Base-by-base conservation (phyloP, 164 flowering plant species). In the Annona squamosa region DNA sequence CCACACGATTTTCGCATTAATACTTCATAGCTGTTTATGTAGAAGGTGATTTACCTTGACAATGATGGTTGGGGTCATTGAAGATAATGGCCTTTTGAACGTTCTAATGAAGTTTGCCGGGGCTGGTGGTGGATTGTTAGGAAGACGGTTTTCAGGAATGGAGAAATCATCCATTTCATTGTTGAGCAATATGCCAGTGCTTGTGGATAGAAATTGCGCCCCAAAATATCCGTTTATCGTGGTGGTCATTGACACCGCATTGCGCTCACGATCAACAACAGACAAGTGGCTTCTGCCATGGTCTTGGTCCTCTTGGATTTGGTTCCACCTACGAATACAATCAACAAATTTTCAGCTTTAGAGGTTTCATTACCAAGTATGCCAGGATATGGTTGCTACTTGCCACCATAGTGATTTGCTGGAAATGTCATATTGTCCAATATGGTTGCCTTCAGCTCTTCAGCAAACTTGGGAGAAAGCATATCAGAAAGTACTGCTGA, bases 131-230 rank as follows among this genome's bases (percentile, higher is more conserved):
- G 76, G 84, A 56, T 3, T 26, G 18, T 63, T 72, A 1, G 65
- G 9, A 26, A 82, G 62, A 6, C 2, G 16, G 57, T 80, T 75
- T 6, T 19, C 65, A 5, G 96, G 93, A 5, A 86, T 75, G 6
- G 96, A 87, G 77, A 91, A 91, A 76, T 89, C 93, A 64, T 83
- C 89, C 96, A 91, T 91, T 78, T 91, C 87, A 77, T 91, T 88
- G 82, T 91, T 91, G 7, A 91, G 86, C 16, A 89, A 57, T 19
- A 91, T 87, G n/a, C 93, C 91, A 0, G 93, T 88, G 48, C 81
- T 77, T 47, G 84, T 82, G 0, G 96, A 89, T 62, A 87, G 68
- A 5, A 87, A 72, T 3, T 68, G 67, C 1, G 93, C 77, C 0
- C 96, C 91, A 65, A 90, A 91, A 74, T 80, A 81, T 0, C 59